Percentiles rank a stretch among this genome's conserved stretches.
phyloP scores from a whole-genome alignment of 345 rosid genomes.

The Aethionema arabicum region DNA sequence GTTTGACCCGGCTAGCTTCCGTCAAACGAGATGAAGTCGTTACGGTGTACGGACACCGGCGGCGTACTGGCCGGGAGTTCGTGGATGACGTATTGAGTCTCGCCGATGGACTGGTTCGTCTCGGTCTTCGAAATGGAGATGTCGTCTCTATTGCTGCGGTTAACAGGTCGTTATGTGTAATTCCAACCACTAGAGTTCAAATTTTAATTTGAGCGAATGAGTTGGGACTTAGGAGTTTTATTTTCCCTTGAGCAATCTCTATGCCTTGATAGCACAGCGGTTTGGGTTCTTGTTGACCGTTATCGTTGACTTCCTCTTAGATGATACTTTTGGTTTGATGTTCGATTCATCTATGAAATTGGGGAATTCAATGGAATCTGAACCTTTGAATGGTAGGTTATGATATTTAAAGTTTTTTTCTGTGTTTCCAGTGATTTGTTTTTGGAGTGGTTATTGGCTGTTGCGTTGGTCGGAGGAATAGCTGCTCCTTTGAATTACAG shows the following conservation, averaged over 20 bases:
- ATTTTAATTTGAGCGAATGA: neutral
- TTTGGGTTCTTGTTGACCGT: neutral
- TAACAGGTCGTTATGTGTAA: conserved; percentile 52
- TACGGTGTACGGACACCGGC: conserved; percentile 46
- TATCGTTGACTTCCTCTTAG: neutral
- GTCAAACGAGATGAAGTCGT: conserved; percentile 44
- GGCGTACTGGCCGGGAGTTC: conserved; percentile 56
- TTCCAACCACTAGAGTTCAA: neutral
- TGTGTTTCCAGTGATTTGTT: conserved; percentile 56
- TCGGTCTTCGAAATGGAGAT: conserved; percentile 56
- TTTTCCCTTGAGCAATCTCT: neutral
- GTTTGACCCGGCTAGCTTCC: conserved; percentile 58
- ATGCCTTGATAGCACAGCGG: too few relatives aligned
- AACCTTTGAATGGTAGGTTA: neutral
- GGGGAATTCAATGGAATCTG: neutral
- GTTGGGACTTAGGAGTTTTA: too few relatives aligned
- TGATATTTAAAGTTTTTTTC: neutral
- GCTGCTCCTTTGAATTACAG: conserved; percentile 82
- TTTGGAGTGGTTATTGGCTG: conserved; percentile 76
- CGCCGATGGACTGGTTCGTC: conserved; percentile 47
- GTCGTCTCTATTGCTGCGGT: conserved; percentile 68
- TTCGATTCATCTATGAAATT: neutral
- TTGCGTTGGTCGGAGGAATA: conserved; percentile 75
- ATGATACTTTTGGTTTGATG: neutral
- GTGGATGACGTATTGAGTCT: conserved; percentile 48